These are phyloP conservation scores for Xylaria cubensis DNA, from an alignment of 495 filamentous ascomycete species.

Conservation along the genomic window DNA sequence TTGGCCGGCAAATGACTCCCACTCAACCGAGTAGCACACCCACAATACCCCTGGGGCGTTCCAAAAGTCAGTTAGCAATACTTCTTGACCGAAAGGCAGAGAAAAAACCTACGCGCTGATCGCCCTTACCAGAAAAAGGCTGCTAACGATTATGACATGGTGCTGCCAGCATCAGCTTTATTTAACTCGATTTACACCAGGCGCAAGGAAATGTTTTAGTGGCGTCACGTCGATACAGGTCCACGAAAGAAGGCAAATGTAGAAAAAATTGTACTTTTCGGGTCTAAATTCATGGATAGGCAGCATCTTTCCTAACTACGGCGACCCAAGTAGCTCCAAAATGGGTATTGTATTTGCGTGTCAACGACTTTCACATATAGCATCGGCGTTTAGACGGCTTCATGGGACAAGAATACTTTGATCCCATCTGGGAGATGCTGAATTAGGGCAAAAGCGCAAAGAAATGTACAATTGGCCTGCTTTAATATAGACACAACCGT, in stretches of 20 bases:
- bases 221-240: constrained; percentile 11
- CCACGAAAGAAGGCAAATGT: constrained; percentile 15
- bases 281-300: background rate
- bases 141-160: constrained; percentile 6
- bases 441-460: background rate
- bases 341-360: background rate
- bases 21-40: constrained; percentile 45
- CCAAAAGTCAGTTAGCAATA: constrained; percentile 58
- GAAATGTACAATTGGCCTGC: constrained; percentile 9
- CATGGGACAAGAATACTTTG: background rate
- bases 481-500: background rate
- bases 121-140: background rate
- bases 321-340: background rate
- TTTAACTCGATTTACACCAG: background rate
- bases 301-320: constrained; percentile 6
- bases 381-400: constrained; percentile 18
- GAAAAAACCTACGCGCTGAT: constrained; percentile 24
- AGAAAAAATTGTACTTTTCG: constrained; percentile 23
- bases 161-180: background rate
- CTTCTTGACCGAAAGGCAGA: constrained; percentile 52
- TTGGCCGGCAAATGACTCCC: constrained; percentile 45
- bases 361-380: constrained; percentile 13
- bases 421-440: background rate
- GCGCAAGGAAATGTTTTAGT: constrained; percentile 10
- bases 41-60: constrained; percentile 49